Evolutionary conservation across 164 flowering plant species (phyloP).

Genomic region (Sextonia rubra): DNA sequence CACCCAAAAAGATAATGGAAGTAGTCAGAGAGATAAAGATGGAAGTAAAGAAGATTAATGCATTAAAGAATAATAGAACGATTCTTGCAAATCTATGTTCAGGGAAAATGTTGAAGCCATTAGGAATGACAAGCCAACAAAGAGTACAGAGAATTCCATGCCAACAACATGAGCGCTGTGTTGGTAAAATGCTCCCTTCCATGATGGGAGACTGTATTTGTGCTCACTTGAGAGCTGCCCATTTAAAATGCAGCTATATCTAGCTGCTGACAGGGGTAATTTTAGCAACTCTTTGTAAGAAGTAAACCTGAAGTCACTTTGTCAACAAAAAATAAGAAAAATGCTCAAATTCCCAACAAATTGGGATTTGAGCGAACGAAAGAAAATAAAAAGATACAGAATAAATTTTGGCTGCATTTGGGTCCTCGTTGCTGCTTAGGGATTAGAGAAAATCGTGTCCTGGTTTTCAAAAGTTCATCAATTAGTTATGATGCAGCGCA

Average conservation of each 20-base stretch:
- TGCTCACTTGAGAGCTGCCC: not conserved
- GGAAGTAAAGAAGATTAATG: not conserved
- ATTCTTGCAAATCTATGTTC: not conserved
- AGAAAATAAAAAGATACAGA: not conserved
- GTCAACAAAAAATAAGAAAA: not conserved
- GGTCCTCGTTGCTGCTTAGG: not conserved
- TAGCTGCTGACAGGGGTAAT: not conserved
- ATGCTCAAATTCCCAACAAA: not conserved
- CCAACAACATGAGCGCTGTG: not conserved
- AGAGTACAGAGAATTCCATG: not conserved
- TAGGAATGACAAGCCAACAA: not conserved
- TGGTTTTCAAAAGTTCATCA: not conserved
- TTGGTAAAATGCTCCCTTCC: not conserved
- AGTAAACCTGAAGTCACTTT: too few species aligned
- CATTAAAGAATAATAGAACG: not conserved
- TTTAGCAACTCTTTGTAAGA: too few species aligned
- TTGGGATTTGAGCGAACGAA: not conserved
- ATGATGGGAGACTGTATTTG: not conserved
- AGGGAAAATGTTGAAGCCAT: not conserved
- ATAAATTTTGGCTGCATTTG: not conserved
- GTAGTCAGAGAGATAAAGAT: constrained; percentile 1
- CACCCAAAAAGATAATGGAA: constrained; percentile 9
- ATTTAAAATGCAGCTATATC: not conserved
- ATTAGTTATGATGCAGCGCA: not conserved
- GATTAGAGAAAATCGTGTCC: not conserved